Evolutionary conservation across 148 eudicot species (phyloP).

Genomic region (Chenopodium quinoa): DNA sequence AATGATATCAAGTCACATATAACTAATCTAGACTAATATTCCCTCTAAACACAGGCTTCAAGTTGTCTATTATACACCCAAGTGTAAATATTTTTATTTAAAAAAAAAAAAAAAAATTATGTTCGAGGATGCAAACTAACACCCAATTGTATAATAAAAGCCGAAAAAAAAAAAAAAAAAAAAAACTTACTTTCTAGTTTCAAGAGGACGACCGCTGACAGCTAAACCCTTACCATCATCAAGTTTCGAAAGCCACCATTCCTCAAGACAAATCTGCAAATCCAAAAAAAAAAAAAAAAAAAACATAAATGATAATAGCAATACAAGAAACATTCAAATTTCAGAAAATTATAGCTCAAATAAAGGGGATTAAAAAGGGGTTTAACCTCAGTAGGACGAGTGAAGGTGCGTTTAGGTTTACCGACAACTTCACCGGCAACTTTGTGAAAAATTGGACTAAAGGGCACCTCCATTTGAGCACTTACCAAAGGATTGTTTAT

Average conservation of each 20-base stretch:
- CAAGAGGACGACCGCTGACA: conserved; percentile 24
- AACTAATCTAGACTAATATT: background rate
- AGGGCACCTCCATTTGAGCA: conserved; percentile 20
- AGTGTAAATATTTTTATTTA: too few species aligned
- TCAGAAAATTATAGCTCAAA: background rate
- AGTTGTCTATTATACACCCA: background rate
- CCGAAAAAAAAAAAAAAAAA: too few species aligned
- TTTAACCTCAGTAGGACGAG: conserved; percentile 23
- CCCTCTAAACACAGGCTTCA: background rate
- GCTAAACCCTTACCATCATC: conserved; percentile 18
- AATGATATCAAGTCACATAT: too few species aligned
- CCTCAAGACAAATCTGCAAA: conserved; percentile 30
- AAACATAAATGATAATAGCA: background rate
- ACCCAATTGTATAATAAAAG: too few species aligned
- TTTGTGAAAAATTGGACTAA: conserved; percentile 21
- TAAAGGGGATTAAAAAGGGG: background rate
- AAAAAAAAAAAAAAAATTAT: too few species aligned
- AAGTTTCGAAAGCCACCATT: conserved; percentile 33
- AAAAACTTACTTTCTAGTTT: conserved; percentile 12
- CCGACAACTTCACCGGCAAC: conserved; percentile 16
- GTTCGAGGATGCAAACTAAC: too few species aligned
- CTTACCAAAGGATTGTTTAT: too few species aligned
- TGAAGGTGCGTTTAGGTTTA: conserved; percentile 4
- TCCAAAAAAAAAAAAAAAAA: conserved; percentile 5
- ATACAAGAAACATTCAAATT: background rate